These are phyloP conservation scores for Suaeda aralocaspica DNA, from an alignment of 148 eudicot genomes.

Conservation along the genomic window DNA sequence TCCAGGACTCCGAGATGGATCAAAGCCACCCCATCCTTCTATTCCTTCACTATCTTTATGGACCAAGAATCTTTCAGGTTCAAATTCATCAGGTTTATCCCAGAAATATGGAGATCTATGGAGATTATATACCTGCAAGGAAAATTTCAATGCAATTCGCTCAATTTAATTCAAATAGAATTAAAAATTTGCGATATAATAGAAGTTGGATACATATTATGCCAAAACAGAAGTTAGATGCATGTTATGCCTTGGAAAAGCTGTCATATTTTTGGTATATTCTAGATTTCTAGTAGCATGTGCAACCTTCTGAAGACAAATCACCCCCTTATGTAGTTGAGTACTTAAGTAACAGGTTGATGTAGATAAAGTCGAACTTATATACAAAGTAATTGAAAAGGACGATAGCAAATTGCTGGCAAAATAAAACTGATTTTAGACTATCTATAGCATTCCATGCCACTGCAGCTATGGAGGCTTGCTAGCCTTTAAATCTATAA, in stretches of 20 bases:
- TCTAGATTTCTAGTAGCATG: background rate
- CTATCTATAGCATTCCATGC: background rate
- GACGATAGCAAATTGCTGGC: background rate
- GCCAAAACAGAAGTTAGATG: background rate
- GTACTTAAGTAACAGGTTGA: background rate
- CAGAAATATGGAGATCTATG: constrained; percentile 95
- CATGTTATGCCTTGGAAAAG: background rate
- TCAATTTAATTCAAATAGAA: background rate
- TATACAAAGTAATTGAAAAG: background rate
- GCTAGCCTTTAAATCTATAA: background rate
- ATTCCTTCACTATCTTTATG: constrained; percentile 50
- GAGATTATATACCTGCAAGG: constrained; percentile 82
- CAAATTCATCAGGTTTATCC: constrained; percentile 83
- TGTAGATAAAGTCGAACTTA: background rate
- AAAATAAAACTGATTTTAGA: background rate
- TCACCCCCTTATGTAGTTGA: background rate
- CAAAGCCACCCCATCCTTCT: constrained; percentile 95
- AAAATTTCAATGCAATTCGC: background rate
- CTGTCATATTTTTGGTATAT: background rate
- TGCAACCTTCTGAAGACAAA: background rate
- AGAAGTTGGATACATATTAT: background rate
- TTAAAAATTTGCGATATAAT: background rate
- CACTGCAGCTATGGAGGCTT: background rate
- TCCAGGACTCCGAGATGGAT: constrained; percentile 95
- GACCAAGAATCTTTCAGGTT: constrained; percentile 79